Base-by-base conservation (phyloP, 352 stramenopile species). In the Globisporangium uncinulatum region DNA sequence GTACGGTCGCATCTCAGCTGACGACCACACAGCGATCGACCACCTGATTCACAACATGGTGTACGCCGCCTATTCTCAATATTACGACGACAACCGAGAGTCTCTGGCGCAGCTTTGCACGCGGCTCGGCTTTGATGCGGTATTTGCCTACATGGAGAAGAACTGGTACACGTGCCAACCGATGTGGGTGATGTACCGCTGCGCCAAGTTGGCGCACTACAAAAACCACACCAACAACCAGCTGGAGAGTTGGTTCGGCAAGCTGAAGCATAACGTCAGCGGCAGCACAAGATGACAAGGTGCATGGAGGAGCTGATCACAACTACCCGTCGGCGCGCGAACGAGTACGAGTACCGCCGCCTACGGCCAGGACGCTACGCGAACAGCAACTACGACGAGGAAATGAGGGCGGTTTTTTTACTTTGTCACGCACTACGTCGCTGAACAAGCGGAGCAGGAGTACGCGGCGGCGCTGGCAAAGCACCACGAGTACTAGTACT, bases 1-100 rank as follows among this genome's bases (percentile, higher is more conserved):
- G 3, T 53, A 54, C 1, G 34, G 68, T 1, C 24, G 70, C 1
- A 65, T 69, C 13, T 74, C 62, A 17, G 3, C n/a, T 48, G 71
- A 71, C 39, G 63, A 74, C 31, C n/a, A n/a, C n/a, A n/a, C n/a
- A n/a, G n/a, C n/a, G n/a, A n/a, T n/a, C n/a, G n/a, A n/a, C n/a
- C n/a, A 57, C 65, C 3, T n/a, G 52, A 19, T 66, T 0, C 24
- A 52, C 15, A 46, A 52, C 8, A 61, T 70, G 51, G 17, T 66
- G 1, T 64, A 66, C 43, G 58, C 59, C 1, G 1, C 9, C 0
- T 29, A 9, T 3, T 4, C 53, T 8, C 46, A 36, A 0, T 21
- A 24, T 3, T 69, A 69, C 51, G 47, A 65, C 5, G 41, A 54
- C 4, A 44, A 59, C 29, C 32, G 39, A 1, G 43, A 5, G 37